Evolutionary conservation across 768 basidiomycete genomes (phyloP), one percentile per base, ranked within the genome.

Genomic region (Naganishia antarctica): DNA sequence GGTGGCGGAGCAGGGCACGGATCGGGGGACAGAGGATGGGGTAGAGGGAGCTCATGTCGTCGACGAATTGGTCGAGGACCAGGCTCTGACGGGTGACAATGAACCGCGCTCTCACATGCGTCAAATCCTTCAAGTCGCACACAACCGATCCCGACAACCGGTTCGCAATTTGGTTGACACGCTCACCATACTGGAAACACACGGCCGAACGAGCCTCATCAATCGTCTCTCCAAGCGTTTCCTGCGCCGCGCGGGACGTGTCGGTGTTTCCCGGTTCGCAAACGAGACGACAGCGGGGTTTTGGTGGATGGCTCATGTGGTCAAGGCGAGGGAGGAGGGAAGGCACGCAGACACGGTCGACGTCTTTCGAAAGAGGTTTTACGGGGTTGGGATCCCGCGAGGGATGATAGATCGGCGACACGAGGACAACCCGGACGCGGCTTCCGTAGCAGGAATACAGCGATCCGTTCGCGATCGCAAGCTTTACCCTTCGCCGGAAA

Each of bases 281-380:
- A 63, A 41, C 40, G 41, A 29, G 40, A 63, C 62, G 31, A 63
- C 62, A 6, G 34, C 40, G 15, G 29, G 12, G 62, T 51, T 43
- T 29, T 63, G 62, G 62, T 51, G 41, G 49, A 53, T 63, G 50
- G 62, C 50, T 1, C 37, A 57, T 41, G 25, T 63, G 13, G 29
- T 51, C 40, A 32, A 32, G 50, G 26, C 43, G 16, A 18, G 51
- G 25, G 9, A 29, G 6, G 21, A 63, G 31, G 40, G 26, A 1
- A 13, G 50, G n/a, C 40, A 45, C 18, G 62, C 18, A 3, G 62
- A 53, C 29, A 50, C 41, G 37, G n/a, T 53, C 23, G 41, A 29
- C 26, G 1, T 53, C 8, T 63, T 63, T 32, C 29, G 29, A 40
- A 37, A 25, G 32, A 63, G 41, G 41, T 29, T 51, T 57, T 41